Evolutionary conservation across 1,284 basidiomycete species (phyloP), one percentile per base, ranked within the genome.

Genomic region (Ustilago cynodontis): DNA sequence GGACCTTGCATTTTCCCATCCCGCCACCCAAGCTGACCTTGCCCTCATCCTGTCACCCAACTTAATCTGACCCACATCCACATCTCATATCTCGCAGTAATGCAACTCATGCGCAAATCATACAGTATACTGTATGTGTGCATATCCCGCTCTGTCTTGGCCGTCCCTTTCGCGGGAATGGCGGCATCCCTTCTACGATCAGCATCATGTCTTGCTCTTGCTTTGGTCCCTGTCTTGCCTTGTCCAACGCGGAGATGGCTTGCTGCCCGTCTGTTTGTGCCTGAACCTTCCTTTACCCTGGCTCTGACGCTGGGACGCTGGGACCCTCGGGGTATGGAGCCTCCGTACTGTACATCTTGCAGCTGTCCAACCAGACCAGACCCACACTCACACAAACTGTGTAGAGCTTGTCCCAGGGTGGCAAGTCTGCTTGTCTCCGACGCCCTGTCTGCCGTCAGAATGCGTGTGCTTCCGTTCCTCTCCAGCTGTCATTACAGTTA

Each of bases 221-320:
- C 31, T 52, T 52, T 33, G 50, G 6, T 18, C 31, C n/a, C 20
- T 43, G 41, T 14, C 35, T 37, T 37, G 35, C 35, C 35, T 3
- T 37, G 35, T 37, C 35, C 35, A 37, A 11, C 9, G 35, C 35
- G 35, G 35, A 37, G 35, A 37, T 37, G 14, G 45, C 35, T n/a
- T 54, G 37, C 53, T 37, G 57, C 22, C 35, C 41, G 59, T 53
- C 54, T 57, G 43, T 50, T 59, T 68, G 66, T 68, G 55, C 66
- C 66, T 63, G 59, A 55, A 22, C 31, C 10, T 45, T 45, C n/a
- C 43, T n/a, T 22, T 45, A 4, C 35, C 3, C 35, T 37, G 35
- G 35, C 35, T 37, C 35, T 9, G 9, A 9, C 14, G 14, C 14
- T 11, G 31, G 31, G 6, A 33, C 31, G 18, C 39, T 14, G 6